Percentiles rank a stretch among this genome's conserved stretches.
phyloP scores from a whole-genome alignment of 768 basidiomycete genomes.

The Lactarius sanguifluus region DNA sequence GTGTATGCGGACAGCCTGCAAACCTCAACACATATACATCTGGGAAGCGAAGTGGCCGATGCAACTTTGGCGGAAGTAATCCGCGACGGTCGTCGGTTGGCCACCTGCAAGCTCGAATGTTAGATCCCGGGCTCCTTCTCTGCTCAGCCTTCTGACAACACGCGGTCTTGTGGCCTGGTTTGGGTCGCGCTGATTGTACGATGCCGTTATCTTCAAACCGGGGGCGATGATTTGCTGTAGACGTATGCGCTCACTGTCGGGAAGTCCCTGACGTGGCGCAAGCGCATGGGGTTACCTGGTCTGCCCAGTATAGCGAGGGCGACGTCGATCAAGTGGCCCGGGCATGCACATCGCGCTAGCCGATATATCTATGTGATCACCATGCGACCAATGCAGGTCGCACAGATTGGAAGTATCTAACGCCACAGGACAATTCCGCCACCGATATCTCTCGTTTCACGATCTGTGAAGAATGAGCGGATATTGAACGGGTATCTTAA shows the following conservation, averaged over 20 bases:
- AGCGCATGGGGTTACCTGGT: constrained; percentile 36
- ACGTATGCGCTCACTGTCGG: constrained; percentile 52
- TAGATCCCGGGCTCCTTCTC: constrained; percentile 51
- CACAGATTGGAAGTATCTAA: constrained; percentile 76
- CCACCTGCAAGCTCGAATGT: constrained; percentile 61
- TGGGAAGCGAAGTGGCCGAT: constrained; percentile 56
- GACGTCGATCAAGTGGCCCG: constrained; percentile 60
- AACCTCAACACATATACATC: constrained; percentile 71
- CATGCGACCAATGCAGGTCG: constrained; percentile 64
- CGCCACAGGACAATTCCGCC: constrained; percentile 70
- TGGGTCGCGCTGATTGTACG: constrained; percentile 29
- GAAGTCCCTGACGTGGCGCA: constrained; percentile 43
- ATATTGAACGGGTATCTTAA: constrained; percentile 68
- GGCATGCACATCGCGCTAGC: constrained; percentile 74
- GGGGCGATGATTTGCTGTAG: constrained; percentile 59
- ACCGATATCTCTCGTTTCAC: constrained; percentile 55
- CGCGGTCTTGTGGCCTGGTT: constrained; percentile 41
- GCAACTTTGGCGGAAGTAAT: constrained; percentile 59
- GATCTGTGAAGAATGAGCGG: constrained; percentile 68
- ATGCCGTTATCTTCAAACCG: constrained; percentile 51
- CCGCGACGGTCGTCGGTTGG: constrained; percentile 53
- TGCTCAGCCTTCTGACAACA: constrained; percentile 60
- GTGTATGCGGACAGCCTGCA: constrained; percentile 28
- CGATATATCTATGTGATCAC: constrained; percentile 73
- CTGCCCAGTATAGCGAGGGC: constrained; percentile 55